phyloP scores from a whole-genome alignment of 257 asterid genomes.

The Solanum tacnaense region DNA sequence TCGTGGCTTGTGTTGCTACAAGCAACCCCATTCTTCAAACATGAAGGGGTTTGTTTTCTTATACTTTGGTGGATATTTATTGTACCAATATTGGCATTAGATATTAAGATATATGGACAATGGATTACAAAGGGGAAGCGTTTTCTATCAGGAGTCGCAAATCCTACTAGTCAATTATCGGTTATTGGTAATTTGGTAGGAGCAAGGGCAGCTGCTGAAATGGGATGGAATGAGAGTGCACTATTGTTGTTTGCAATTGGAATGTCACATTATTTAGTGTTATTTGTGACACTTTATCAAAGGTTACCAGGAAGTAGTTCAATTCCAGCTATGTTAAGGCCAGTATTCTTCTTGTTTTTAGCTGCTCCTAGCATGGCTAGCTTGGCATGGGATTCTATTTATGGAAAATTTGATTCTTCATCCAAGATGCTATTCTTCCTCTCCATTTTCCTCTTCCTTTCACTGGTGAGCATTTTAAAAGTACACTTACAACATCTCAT shows the following conservation, averaged over 20 bases:
- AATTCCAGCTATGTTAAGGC: slow-evolving; percentile 13
- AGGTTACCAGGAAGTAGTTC: slow-evolving; percentile 5
- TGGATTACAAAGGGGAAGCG: slow-evolving; percentile 16
- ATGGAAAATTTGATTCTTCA: slow-evolving; percentile 7
- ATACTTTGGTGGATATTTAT: slow-evolving; percentile 6
- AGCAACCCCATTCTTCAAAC: not conserved
- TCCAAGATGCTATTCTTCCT: slow-evolving; percentile 12
- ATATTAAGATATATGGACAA: slow-evolving; percentile 15
- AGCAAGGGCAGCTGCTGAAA: slow-evolving; percentile 7
- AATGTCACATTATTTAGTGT: slow-evolving; percentile 16
- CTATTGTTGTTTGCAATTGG: slow-evolving; percentile 5
- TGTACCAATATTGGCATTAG: slow-evolving; percentile 8
- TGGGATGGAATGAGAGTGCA: slow-evolving; percentile 15
- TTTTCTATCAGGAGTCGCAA: slow-evolving; percentile 9
- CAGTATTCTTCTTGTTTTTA: slow-evolving; percentile 12
- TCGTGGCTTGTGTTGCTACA: slow-evolving; percentile 6
- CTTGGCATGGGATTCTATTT: slow-evolving; percentile 13
- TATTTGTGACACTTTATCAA: slow-evolving; percentile 16
- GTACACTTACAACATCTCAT: not conserved
- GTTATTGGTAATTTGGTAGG: slow-evolving; percentile 14
- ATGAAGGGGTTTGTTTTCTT: not conserved
- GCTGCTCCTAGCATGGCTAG: slow-evolving; percentile 14
- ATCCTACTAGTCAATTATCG: slow-evolving; percentile 13
- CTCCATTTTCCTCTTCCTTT: slow-evolving; percentile 8
- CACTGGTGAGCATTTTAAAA: slow-evolving; percentile 6